Evolutionary conservation across 306 rosid genomes (phyloP).

Genomic region (Medicago lupulina): DNA sequence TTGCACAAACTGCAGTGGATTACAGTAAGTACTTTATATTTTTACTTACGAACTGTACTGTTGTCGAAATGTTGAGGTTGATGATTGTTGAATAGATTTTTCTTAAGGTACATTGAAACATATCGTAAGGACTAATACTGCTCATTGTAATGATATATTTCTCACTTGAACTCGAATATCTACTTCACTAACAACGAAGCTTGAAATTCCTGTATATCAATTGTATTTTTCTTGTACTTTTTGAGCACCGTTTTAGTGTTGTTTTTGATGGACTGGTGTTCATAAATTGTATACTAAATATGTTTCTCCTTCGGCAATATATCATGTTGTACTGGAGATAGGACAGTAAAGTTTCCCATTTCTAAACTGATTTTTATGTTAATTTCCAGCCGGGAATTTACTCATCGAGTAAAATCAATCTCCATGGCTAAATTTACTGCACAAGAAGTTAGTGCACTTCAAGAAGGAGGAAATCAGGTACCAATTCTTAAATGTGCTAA

Average conservation of each 20-base stretch:
- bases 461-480: constrained; percentile 96
- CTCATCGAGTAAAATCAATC: constrained; percentile 89
- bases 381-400: constrained; percentile 89
- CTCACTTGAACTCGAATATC: constrained; percentile 21
- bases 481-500: constrained; percentile 23
- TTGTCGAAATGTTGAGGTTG: constrained; percentile 24
- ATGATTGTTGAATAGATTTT: constrained; percentile 24
- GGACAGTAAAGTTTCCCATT: constrained; percentile 28
- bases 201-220: constrained; percentile 24
- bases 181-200: constrained; percentile 32
- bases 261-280: constrained; percentile 31
- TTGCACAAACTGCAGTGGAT: constrained; percentile 94
- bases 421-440: constrained; percentile 92
- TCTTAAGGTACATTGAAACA: constrained; percentile 25
- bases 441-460: constrained; percentile 91
- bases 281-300: constrained; percentile 21
- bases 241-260: not conserved
- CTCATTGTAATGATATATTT: constrained; percentile 31
- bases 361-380: constrained; percentile 35
- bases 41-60: not conserved
- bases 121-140: constrained; percentile 14
- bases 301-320: constrained; percentile 26
- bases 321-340: constrained; percentile 28
- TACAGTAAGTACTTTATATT: constrained; percentile 78
- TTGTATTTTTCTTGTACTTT: constrained; percentile 22